These are phyloP conservation scores for Termitomyces sp. DNA, from an alignment of 768 basidiomycete genomes.

Conservation along the genomic window DNA sequence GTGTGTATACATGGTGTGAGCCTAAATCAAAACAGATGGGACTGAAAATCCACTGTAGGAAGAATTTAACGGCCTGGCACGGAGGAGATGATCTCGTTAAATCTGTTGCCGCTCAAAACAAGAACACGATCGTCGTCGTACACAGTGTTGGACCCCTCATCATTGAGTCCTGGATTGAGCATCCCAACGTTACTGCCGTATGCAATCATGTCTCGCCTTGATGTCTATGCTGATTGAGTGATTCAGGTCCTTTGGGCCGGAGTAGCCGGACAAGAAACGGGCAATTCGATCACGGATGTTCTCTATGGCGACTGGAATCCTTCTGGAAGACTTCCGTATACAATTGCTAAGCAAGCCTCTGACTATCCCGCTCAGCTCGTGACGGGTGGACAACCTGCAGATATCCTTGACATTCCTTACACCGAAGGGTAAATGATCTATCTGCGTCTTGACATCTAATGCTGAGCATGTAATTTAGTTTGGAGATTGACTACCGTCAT, in stretches of 20 bases:
- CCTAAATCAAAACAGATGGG: background rate
- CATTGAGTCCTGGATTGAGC: constrained; percentile 62
- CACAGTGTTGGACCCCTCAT: constrained; percentile 60
- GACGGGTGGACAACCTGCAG: constrained; percentile 25
- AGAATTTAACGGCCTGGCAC: constrained; percentile 72
- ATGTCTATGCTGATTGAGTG: constrained; percentile 13
- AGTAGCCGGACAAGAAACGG: constrained; percentile 61
- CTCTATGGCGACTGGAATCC: constrained; percentile 68
- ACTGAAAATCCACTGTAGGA: constrained; percentile 21
- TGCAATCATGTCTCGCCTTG: constrained; percentile 19
- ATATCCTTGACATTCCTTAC: constrained; percentile 50
- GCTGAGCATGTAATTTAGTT: constrained; percentile 19
- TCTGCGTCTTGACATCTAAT: background rate
- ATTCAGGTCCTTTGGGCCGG: constrained; percentile 59
- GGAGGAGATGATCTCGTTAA: constrained; percentile 66
- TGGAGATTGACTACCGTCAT: constrained; percentile 68
- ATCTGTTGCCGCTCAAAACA: constrained; percentile 59
- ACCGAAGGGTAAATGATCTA: constrained; percentile 40
- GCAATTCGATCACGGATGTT: constrained; percentile 66
- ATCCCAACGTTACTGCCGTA: constrained; percentile 69
- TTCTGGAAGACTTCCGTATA: constrained; percentile 65
- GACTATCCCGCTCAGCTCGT: constrained; percentile 57
- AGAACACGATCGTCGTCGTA: constrained; percentile 68
- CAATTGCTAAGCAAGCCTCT: constrained; percentile 52
- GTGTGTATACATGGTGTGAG: constrained; percentile 20